Evolutionary conservation across 352 stramenopile genomes (phyloP).

Genomic region (Elongisporangium senticosum): DNA sequence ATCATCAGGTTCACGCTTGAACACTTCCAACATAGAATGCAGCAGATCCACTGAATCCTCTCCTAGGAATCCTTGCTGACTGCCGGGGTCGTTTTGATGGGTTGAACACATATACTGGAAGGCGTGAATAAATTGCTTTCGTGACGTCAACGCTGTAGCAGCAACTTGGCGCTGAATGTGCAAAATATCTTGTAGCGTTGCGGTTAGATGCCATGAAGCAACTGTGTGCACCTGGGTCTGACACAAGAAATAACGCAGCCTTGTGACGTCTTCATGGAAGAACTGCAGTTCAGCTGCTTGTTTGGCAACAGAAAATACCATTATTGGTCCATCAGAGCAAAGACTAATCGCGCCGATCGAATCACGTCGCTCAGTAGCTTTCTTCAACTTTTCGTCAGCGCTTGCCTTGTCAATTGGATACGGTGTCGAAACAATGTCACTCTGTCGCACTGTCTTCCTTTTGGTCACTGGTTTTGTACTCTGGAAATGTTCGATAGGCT

Average conservation of each 20-base stretch:
- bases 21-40: slow-evolving; percentile 57
- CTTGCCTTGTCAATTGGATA: slow-evolving; percentile 29
- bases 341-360: slow-evolving; percentile 43
- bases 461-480: slow-evolving; percentile 47
- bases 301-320: slow-evolving; percentile 74
- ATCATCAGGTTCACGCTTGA: slow-evolving; percentile 40
- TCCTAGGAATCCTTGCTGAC: slow-evolving; percentile 28
- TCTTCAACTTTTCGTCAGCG: slow-evolving; percentile 6
- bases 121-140: slow-evolving; percentile 40
- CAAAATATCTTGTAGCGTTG: slow-evolving; percentile 26
- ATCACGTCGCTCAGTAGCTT: slow-evolving; percentile 15
- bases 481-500: slow-evolving; percentile 47
- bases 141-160: slow-evolving; percentile 30
- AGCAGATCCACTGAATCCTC: slow-evolving; percentile 64
- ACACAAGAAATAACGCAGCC: slow-evolving; percentile 54
- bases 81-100: slow-evolving; percentile 4
- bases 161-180: slow-evolving; percentile 9
- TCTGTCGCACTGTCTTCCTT: slow-evolving; percentile 72
- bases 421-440: slow-evolving; percentile 73
- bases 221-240: slow-evolving; percentile 61
- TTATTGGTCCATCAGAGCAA: slow-evolving; percentile 64
- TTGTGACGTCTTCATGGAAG: slow-evolving; percentile 72
- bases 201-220: slow-evolving; percentile 28
- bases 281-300: slow-evolving; percentile 74
- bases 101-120: slow-evolving; percentile 40